Conservation (phyloP, 306 rosid species). For the Canavalia ensiformis region DNA sequence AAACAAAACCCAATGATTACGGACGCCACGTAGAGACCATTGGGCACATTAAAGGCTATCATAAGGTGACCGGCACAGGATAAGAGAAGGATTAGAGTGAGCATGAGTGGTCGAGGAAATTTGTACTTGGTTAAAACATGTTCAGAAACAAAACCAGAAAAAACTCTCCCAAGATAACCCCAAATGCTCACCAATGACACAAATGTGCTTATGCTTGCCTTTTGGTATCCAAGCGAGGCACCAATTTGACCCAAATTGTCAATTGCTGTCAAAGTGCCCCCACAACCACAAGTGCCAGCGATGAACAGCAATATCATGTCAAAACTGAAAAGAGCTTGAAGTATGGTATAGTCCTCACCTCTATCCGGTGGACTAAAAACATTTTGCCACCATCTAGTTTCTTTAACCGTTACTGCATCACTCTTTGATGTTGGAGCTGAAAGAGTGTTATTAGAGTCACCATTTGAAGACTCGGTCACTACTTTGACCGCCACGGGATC, state of each 20-base stretch:
- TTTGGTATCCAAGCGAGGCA: conserved; percentile 56
- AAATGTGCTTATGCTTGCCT: conserved; percentile 60
- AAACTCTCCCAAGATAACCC: conserved; percentile 63
- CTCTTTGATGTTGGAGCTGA: neutral
- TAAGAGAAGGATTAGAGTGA: conserved; percentile 54
- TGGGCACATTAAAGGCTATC: conserved; percentile 56
- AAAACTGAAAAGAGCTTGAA: conserved; percentile 71
- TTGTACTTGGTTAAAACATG: conserved; percentile 49
- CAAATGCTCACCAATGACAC: conserved; percentile 73
- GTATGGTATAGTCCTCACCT: conserved; percentile 71
- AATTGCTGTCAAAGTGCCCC: conserved; percentile 66
- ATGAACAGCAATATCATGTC: conserved; percentile 66
- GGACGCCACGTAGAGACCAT: conserved; percentile 66
- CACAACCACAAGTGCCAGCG: conserved; percentile 66
- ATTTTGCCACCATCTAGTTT: conserved; percentile 59
- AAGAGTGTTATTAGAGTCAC: neutral
- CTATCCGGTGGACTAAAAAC: conserved; percentile 58
- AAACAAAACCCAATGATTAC: conserved; percentile 75
- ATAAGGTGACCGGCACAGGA: conserved; percentile 65
- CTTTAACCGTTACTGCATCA: neutral
- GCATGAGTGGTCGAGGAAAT: conserved; percentile 64
- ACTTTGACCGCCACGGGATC: conserved; percentile 39
- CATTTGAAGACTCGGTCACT: neutral
- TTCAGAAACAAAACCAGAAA: conserved; percentile 65
- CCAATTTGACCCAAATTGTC: conserved; percentile 77